phyloP scores from a whole-genome alignment of 257 asterid species.

The Fraxinus pennsylvanica region DNA sequence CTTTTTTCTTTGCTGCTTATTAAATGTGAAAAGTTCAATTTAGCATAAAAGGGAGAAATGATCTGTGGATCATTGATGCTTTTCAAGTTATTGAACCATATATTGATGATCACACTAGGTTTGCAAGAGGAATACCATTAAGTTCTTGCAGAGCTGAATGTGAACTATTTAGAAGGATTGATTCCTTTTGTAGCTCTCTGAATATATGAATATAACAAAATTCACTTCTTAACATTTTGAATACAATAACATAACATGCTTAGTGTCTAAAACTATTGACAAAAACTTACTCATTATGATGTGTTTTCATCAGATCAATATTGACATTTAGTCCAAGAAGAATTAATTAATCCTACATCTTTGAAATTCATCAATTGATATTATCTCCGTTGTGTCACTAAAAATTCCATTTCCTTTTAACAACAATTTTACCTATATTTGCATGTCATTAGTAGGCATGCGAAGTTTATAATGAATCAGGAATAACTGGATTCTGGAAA shows the following conservation, averaged over 20 bases:
- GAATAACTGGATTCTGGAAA: constrained; percentile 88
- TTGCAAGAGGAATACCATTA: background rate
- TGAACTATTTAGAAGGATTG: background rate
- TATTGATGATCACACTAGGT: background rate
- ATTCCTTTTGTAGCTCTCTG: background rate
- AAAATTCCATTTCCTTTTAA: constrained; percentile 18
- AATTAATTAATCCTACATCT: background rate
- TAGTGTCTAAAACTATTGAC: background rate
- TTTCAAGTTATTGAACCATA: background rate
- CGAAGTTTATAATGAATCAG: constrained; percentile 83
- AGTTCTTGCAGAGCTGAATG: background rate
- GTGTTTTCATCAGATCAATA: background rate
- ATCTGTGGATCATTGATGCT: background rate
- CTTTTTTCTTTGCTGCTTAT: background rate
- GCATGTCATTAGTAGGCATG: constrained; percentile 62
- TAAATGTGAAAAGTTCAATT: background rate
- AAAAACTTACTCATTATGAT: background rate
- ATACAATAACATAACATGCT: background rate
- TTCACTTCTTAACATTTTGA: background rate
- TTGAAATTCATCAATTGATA: background rate
- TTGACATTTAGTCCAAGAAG: background rate
- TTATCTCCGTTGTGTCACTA: background rate
- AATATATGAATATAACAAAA: background rate
- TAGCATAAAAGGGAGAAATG: background rate
- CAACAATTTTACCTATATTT: constrained; percentile 31